These are phyloP conservation scores for Angophora floribunda DNA, from an alignment of 345 rosid genomes.

Conservation along the genomic window DNA sequence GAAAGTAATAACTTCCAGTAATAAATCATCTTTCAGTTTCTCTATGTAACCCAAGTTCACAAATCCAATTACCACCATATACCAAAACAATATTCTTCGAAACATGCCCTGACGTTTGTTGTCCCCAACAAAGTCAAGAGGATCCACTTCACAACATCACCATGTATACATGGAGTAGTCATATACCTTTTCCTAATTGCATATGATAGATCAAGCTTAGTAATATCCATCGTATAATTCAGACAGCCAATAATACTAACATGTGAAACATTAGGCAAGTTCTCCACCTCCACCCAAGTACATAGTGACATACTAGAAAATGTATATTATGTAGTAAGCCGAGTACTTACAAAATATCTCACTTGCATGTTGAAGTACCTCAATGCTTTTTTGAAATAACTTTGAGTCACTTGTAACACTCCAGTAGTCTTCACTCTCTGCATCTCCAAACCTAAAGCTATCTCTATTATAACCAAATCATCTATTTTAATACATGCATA, in stretches of 20 bases:
- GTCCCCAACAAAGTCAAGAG: neutral
- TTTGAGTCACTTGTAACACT: no score
- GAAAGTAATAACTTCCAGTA: neutral
- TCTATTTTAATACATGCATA: neutral
- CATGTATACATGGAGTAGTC: neutral
- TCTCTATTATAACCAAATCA: neutral
- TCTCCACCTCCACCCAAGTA: no score
- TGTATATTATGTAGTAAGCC: no score
- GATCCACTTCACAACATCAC: neutral
- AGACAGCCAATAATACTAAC: no score
- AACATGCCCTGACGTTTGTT: neutral
- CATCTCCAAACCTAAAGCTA: neutral
- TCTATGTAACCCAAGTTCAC: neutral
- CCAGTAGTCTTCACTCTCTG: neutral
- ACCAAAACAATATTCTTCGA: neutral
- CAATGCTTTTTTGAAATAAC: neutral
- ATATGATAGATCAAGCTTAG: no score
- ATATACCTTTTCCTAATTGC: no score
- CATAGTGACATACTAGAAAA: no score
- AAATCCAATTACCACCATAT: neutral
- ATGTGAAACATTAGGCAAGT: no score
- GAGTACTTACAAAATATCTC: no score
- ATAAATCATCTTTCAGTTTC: neutral
- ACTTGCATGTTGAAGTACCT: no score
- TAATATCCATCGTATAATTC: no score